Base-by-base conservation (phyloP, 208 protist species). In the Leptomonas pyrrhocoris region DNA sequence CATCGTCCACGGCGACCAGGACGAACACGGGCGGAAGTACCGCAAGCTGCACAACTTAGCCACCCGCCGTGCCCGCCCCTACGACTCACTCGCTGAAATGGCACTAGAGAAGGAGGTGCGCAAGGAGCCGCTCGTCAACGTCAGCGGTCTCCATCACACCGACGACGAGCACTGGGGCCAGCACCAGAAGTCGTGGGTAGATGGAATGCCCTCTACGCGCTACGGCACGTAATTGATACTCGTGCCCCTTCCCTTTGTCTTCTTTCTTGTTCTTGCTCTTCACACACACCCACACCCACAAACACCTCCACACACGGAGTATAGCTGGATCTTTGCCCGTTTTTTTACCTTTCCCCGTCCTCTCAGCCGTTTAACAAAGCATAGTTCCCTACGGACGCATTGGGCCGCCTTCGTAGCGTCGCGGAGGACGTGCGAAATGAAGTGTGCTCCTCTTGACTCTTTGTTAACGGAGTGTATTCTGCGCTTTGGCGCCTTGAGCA, bases 1-100 rank as follows among this genome's bases (percentile, higher is more conserved):
- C 25, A 79, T 97, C 58, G 81, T 91, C 16, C 88, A 94, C 55
- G 92, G 92, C 25, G 90, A 94, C 50, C 92, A 95, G 59, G 88
- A 97, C 65, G 88, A 92, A 54, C 82, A 93, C 65, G 92, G 92
- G 12, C 79, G 88, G 5, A 88, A 87, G 48, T 93, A 91, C 73
- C 73, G 85, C 8, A 84, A 78, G 43, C 82, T 96, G 73, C 55
- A 84, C 50, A 30, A 50, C 13, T 65, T 79, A 4, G 57, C 83
- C 15, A 86, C 73, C 38, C 77, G 75, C 27, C 84, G 90, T 25
- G 74, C 78, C 72, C 79, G 84, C 48, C 65, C 76, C 8, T 85
- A 90, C 57, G 81, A 91, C 40, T 96, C 90, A 8, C 58, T 94
- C 1, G 60, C 71, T 1, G 90, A 93, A 60, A 86, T 94, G 56